Evolutionary conservation across 352 stramenopile genomes (phyloP), one percentile per base, ranked within the genome.

Genomic region (Pythium brassicae): DNA sequence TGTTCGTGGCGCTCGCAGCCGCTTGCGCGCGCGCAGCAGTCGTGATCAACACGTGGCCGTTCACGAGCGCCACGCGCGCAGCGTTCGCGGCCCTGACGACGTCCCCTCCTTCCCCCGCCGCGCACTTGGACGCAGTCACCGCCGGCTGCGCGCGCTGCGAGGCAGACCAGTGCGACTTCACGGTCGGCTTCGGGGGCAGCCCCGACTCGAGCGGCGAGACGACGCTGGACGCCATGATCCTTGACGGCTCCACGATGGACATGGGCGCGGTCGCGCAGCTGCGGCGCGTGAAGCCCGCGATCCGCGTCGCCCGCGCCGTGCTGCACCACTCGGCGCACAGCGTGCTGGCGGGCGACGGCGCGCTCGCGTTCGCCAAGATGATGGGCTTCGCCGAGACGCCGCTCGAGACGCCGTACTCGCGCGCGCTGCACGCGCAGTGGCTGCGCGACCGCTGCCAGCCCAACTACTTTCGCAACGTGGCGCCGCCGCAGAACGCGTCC

Each of bases 201-300:
- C 88, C 89, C 0, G 88, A 97, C 57, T 80, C 76, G 2, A 75
- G 57, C n/a, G 89, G 87, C 5, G 84, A 96, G 59, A 95, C 89
- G 12, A 96, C 87, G 22, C 74, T 97, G 14, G 89, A 97, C 53
- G 87, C 89, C 7, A 96, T 97, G 87, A 92, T 97, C 55, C 66
- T 97, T 63, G 87, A 96, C 50, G 89, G 87, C 7, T 68, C 68
- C 19, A 91, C 72, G 15, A 90, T 94, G 74, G 71, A 74, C 55
- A 93, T 96, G 73, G 88, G 89, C 14, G 86, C 86, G 0, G 88
- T 97, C 4, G 89, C 74, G 12, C 81, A 82, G 56, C 63, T 97
- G 29, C 71, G 83, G 50, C 74, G 82, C 43, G 69, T 96, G 46
- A 96, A 96, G 45, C 61, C 79, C 27, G 89, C 88, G 4, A 94